A percentile compares a stretch with the other conserved stretches of the same genome.
These are phyloP conservation scores for Rhynchosporium agropyri DNA, from an alignment of 2,329 filamentous ascomycete genomes.

Conservation along the genomic window DNA sequence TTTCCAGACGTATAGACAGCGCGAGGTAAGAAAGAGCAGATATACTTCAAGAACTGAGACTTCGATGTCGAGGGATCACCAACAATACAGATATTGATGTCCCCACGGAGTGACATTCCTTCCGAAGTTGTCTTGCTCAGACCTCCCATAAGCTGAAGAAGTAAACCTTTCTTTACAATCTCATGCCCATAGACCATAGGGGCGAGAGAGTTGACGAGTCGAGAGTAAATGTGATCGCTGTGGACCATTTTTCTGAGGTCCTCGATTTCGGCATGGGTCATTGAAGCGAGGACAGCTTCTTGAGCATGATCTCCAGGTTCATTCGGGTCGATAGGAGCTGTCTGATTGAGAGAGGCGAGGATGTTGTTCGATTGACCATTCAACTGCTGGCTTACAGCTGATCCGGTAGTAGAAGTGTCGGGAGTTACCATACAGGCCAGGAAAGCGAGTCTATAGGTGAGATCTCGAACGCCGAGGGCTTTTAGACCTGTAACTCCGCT, in stretches of 20 bases:
- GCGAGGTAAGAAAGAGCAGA: slow-evolving; percentile 93
- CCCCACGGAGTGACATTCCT: slow-evolving; percentile 92
- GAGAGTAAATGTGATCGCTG: slow-evolving; percentile 90
- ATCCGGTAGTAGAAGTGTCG: slow-evolving; percentile 79
- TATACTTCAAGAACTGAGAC: slow-evolving; percentile 97
- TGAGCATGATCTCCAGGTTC: slow-evolving; percentile 84
- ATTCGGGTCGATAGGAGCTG: slow-evolving; percentile 65
- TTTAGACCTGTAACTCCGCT: slow-evolving; percentile 87
- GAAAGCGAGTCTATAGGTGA: slow-evolving; percentile 97
- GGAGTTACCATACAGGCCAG: slow-evolving; percentile 94
- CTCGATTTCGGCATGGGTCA: slow-evolving; percentile 85
- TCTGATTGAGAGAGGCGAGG: slow-evolving; percentile 79
- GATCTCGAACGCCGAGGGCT: slow-evolving; percentile 87
- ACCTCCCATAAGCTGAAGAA: slow-evolving; percentile 94
- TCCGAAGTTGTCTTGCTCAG: slow-evolving; percentile 90
- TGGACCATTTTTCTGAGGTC: slow-evolving; percentile 94
- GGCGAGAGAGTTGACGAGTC: slow-evolving; percentile 89
- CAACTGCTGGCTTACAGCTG: slow-evolving; percentile 67
- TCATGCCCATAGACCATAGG: slow-evolving; percentile 98
- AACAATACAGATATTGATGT: slow-evolving; percentile 98
- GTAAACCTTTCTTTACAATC: slow-evolving; percentile 94
- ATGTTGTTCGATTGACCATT: slow-evolving; percentile 81
- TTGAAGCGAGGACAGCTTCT: slow-evolving; percentile 80
- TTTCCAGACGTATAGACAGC: slow-evolving; percentile 98
- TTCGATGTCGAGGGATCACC: slow-evolving; percentile 97